Base-by-base conservation (phyloP, 2,329 filamentous ascomycete genomes). In the Torrubiella hemipterigena region DNA sequence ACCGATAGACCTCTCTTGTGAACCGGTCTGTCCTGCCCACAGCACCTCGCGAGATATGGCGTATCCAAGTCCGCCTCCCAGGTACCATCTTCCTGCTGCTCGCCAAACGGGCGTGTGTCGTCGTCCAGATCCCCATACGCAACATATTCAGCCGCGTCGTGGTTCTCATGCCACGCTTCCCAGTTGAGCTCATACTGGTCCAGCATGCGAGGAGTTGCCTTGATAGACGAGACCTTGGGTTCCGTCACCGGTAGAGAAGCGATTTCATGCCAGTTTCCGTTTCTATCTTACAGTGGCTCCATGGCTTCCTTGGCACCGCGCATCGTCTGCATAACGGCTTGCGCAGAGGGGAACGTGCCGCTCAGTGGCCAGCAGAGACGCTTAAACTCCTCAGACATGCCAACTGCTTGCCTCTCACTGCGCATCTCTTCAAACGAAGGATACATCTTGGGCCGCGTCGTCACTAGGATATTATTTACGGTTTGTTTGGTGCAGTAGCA, bases 141-240 rank as follows among this genome's bases (percentile, higher is more conserved):
- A 16, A 38, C 32, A 35, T 38, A 44, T 27, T 45, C 39, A 16
- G 23, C 33, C 14, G 34, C 37, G 13, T 23, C 17, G 38, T 46
- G 43, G 14, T 37, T 22, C 24, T 36, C 34, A 37, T 50, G 43
- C 38, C 24, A 35, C 23, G 27, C 36, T 12, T 45, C 19, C 47
- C 47, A 50, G 28, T 40, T 27, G 15, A 12, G 27, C 32, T 48
- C 42, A 39, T 42, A 49, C n/a, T 40, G 27, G 14, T 47, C 36
- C 30, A 49, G 42, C 21, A 45, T 38, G 27, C 31, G 33, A 29
- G 46, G 29, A 14, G 30, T 39, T 22, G 34, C 42, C 30, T 38
- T 32, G 17, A 49, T 24, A 25, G 44, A 49, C 27, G 46, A 49
- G 32, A 49, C 42, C 34, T 47, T 49, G 29, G 45, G 45, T 28